Percentiles rank a stretch among this genome's conserved stretches.
Conservation (phyloP, 495 filamentous ascomycete genomes). For the Neurospora cerealis region DNA sequence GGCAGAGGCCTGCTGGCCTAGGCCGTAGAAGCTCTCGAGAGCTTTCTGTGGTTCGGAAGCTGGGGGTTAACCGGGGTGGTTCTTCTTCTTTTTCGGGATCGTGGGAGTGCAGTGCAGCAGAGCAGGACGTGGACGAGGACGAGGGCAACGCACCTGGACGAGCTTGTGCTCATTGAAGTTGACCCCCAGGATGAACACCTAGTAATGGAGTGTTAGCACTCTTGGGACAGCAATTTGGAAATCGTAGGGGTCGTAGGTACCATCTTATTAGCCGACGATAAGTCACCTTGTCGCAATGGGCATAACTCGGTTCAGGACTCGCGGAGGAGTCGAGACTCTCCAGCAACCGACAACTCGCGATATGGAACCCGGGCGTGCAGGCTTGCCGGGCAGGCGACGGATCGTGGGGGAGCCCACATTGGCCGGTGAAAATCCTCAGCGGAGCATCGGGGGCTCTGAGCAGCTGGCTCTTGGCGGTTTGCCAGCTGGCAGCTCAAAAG, state of each 20-base stretch:
- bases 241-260: conserved; percentile 3
- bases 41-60: conserved; percentile 50
- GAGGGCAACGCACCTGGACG: conserved; percentile 54
- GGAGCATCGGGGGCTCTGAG: not conserved
- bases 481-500: not conserved
- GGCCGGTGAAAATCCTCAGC: not conserved
- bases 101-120: not conserved
- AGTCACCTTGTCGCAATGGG: conserved; percentile 11
- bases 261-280: conserved; percentile 17
- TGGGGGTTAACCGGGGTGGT: not conserved
- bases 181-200: conserved; percentile 79
- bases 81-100: not conserved
- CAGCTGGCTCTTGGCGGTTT: not conserved
- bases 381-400: not conserved
- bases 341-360: not conserved
- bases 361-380: not conserved
- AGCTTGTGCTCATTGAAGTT: conserved; percentile 77
- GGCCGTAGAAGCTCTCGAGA: conserved; percentile 81
- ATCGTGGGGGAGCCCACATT: not conserved
- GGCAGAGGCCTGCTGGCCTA: conserved; percentile 59
- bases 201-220: not conserved
- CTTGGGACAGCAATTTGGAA: not conserved
- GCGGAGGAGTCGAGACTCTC: not conserved
- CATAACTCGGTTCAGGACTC: conserved; percentile 8
- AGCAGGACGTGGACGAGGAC: not conserved